These are phyloP conservation scores for Puccinellia tenuiflora DNA, from an alignment of 176 grass and related monocot species.

Conservation along the genomic window DNA sequence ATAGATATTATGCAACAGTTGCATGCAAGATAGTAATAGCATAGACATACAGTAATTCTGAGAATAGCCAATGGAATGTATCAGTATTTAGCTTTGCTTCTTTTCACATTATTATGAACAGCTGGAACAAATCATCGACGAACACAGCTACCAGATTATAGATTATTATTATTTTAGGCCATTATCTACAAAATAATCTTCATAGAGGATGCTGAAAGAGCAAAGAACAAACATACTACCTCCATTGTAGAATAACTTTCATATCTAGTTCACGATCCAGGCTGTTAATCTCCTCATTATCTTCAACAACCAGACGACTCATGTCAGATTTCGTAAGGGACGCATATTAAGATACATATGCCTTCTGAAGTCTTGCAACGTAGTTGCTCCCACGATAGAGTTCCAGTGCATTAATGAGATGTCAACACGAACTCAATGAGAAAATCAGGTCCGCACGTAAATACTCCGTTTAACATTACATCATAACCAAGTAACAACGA, in stretches of 20 bases:
- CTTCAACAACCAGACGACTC: slow-evolving; percentile 60
- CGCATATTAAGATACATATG: slow-evolving; percentile 85
- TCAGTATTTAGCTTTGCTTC: not conserved
- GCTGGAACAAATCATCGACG: not conserved
- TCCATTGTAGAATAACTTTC: slow-evolving; percentile 97
- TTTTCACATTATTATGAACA: slow-evolving; percentile 2
- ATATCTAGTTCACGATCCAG: slow-evolving; percentile 88
- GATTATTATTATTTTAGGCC: not conserved
- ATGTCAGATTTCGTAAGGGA: slow-evolving; percentile 81
- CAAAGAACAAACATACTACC: slow-evolving; percentile 35
- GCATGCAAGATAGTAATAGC: slow-evolving; percentile 1
- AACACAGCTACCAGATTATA: not conserved
- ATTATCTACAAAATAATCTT: slow-evolving; percentile 16
- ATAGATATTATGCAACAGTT: not conserved
- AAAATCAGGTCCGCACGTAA: not conserved
- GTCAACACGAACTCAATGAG: slow-evolving; percentile 17
- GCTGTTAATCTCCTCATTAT: slow-evolving; percentile 67
- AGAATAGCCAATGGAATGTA: slow-evolving; percentile 9
- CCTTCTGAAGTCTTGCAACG: slow-evolving; percentile 75
- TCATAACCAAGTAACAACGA: slow-evolving; percentile 7
- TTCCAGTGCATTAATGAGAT: slow-evolving; percentile 56
- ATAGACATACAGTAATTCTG: slow-evolving; percentile 9
- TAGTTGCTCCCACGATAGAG: slow-evolving; percentile 87
- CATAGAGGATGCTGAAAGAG: not conserved
- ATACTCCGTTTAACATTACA: slow-evolving; percentile 5